A percentile compares a stretch with the other conserved stretches of the same genome.
Evolutionary conservation across 768 basidiomycete genomes (phyloP).

Genomic region (Cyathus striatus): DNA sequence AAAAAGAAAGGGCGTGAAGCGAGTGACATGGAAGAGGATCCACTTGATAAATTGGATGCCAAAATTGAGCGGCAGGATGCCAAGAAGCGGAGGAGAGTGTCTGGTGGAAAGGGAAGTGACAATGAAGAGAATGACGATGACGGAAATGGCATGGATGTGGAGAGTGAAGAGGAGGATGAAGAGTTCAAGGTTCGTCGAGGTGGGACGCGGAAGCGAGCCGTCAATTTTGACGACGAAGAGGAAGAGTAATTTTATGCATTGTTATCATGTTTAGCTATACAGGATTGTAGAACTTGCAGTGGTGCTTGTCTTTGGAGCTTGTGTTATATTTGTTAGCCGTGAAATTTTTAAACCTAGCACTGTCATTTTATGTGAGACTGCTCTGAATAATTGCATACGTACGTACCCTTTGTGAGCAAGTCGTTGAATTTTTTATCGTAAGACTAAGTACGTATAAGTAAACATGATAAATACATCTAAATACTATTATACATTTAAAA

Average conservation of each 20-base stretch:
- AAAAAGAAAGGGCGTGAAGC: conserved; percentile 31
- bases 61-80: conserved; percentile 58
- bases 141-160: conserved; percentile 61
- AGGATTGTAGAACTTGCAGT: too few species aligned
- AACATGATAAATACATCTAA: conserved; percentile 5
- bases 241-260: conserved; percentile 30
- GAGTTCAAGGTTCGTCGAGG: conserved; percentile 61
- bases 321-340: too few species aligned
- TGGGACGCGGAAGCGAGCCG: conserved; percentile 50
- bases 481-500: not conserved
- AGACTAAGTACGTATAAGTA: conserved; percentile 7
- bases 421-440: too few species aligned
- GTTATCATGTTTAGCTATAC: too few species aligned
- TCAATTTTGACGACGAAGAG: conserved; percentile 63
- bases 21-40: conserved; percentile 47
- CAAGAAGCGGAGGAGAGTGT: conserved; percentile 29
- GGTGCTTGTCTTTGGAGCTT: too few species aligned
- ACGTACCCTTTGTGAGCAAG: too few species aligned
- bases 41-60: conserved; percentile 67
- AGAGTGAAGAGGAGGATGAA: conserved; percentile 71
- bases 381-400: too few species aligned
- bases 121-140: conserved; percentile 24
- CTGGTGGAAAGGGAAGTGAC: conserved; percentile 18
- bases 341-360: too few species aligned
- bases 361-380: too few species aligned